Evolutionary conservation across 345 rosid species (phyloP), one percentile per base, ranked within the genome.

Genomic region (Brassica carinata): DNA sequence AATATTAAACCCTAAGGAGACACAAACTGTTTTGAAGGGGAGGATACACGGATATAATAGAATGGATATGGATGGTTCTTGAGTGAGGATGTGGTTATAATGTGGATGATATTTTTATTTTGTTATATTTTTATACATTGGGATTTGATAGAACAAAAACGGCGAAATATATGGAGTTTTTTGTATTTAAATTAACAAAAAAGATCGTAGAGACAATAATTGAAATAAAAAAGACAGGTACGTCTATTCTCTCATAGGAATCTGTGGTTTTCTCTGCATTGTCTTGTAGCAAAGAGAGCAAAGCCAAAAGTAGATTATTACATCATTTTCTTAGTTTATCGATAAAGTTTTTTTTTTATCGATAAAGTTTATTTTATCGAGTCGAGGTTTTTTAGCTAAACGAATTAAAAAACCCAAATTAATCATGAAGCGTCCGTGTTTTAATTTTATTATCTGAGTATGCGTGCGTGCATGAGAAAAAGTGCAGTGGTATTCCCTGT

Each of bases 401-500:
- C 8, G 7, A 77, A 43, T 2, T 15, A 3, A 68, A 68, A n/a
- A 11, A 64, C 55, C 4, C 17, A 71, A 27, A 72, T 65, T 65
- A 61, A 74, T 61, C 65, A 80, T 74, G 67, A 80, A 69, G 75
- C 58, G 71, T 88, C 74, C 59, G 87, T 78, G 67, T 36, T 69
- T 79, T 23, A 23, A 23, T 23, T 71, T 75, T 74, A 8, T 30
- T 53, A 80, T 75, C 80, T 66, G 85, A 9, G 82, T 84, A 73
- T 89, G 98, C 97, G 97, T 92, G 97, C 94, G 94, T 87, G 98
- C 87, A 85, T 89, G 89, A 90, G 86, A 79, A 85, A 88, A 82
- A 82, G 84, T 81, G 93, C 89, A 92, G 92, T 88, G 87, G 88
- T 81, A 88, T 87, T 85, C 90, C 82, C 83, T 85, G 91, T 89